Conservation (phyloP, 163 green algal genomes). For the Scenedesmus sp. region DNA sequence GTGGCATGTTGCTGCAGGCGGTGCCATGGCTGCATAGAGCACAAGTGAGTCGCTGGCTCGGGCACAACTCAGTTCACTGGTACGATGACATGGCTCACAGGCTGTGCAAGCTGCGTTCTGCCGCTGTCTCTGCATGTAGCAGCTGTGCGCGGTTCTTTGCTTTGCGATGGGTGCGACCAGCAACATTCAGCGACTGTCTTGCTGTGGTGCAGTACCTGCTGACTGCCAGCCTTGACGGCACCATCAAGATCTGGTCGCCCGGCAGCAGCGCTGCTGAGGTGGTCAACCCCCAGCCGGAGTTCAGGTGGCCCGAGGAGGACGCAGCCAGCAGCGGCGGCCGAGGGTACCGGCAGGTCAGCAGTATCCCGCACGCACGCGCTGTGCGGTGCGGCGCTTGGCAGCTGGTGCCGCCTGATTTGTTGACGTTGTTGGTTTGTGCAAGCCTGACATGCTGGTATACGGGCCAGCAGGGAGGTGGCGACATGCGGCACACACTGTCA, state of each 20-base stretch:
- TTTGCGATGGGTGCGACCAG: too few relatives aligned
- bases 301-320: conserved; percentile 46
- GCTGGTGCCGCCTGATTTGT: too few relatives aligned
- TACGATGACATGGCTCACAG: too few relatives aligned
- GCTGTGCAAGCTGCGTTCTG: background rate
- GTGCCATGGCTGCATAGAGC: too few relatives aligned
- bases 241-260: conserved; percentile 54
- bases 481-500: background rate
- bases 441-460: too few relatives aligned
- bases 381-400: background rate
- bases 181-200: too few relatives aligned
- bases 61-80: too few relatives aligned
- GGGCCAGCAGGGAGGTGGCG: background rate
- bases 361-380: background rate
- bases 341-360: conserved; percentile 20
- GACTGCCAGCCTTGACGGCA: conserved; percentile 52
- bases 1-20: too few relatives aligned
- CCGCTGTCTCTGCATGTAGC: background rate
- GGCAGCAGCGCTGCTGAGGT: conserved; percentile 16
- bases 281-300: conserved; percentile 48
- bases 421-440: background rate
- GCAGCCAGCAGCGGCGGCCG: background rate
- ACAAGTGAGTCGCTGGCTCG: too few relatives aligned
- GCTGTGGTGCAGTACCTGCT: conserved; percentile 50
- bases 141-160: too few relatives aligned